Evolutionary conservation across 805 yeast species (phyloP), one percentile per base, ranked within the genome.

Genomic region (Myxozyma lipomycoides): DNA sequence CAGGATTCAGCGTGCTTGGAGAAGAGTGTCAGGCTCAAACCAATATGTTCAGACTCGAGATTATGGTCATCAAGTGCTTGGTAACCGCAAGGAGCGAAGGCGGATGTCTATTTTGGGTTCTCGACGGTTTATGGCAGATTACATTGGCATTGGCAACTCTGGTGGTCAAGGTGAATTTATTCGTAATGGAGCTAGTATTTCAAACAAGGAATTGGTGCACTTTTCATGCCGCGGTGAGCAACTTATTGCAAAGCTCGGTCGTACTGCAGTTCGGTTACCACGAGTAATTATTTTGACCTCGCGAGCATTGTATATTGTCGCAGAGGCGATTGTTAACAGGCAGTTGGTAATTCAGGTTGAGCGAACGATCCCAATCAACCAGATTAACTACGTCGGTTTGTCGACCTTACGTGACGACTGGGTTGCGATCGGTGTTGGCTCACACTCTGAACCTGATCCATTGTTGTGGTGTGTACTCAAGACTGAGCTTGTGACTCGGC

Each of bases 111-210:
- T 93, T 64, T 68, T 89, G 38, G 98, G 98, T 0, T 84, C 83
- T 46, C 78, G 98, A 61, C 83, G 91, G 4, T 95, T 78, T 61
- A 78, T 85, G 82, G 98, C 98, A n/a, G 98, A 93, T 67, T 93
- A 93, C 62, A 70, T 93, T 55, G 86, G 82, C 15, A 85, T 95
- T 63, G 90, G 88, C 69, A 86, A 83, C 59, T 66, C 77, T 22
- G 86, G 86, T 40, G 80, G 86, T 3, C 78, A 67, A 65, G 98
- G 98, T 47, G 79, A 82, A 26, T 88, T 83, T 63, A 71, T 93
- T 45, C 76, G 81, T 4, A 45, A 25, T 26, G 50, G 56, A 1
- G 56, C 59, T 17, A 45, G 40, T 3, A 78, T 93, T 38, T 56
- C 62, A 1, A 71, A 70, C 17, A 58, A 56, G 34, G 96, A 84